Conservation (phyloP, 768 basidiomycete species). For the Gyrodon lividus region DNA sequence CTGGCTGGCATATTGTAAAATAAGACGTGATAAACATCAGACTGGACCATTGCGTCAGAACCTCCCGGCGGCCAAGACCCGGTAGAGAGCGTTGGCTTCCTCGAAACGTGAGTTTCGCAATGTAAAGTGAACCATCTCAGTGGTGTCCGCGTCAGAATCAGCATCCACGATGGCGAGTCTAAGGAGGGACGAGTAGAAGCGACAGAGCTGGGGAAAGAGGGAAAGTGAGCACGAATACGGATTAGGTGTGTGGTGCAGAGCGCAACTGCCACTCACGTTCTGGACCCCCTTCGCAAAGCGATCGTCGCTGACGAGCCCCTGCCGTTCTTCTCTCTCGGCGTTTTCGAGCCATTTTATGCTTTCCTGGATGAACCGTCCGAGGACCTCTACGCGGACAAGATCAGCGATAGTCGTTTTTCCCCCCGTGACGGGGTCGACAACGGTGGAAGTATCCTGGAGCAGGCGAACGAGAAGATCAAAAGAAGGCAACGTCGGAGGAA, state of each 20-base stretch:
- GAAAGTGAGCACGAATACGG: conserved; percentile 4
- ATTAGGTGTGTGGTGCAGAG: background rate
- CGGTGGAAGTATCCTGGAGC: conserved; percentile 56
- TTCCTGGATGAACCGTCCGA: conserved; percentile 72
- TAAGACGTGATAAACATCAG: conserved; percentile 1
- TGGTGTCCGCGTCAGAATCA: conserved; percentile 61
- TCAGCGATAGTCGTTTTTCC: conserved; percentile 62
- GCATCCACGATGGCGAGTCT: conserved; percentile 65
- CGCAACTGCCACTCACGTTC: conserved; percentile 48
- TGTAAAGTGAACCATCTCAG: conserved; percentile 78
- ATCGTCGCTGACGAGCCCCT: conserved; percentile 70
- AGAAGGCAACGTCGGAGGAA: conserved; percentile 71
- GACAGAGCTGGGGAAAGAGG: conserved; percentile 53
- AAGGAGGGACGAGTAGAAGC: conserved; percentile 72
- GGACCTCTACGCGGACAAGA: conserved; percentile 59
- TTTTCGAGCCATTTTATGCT: conserved; percentile 68
- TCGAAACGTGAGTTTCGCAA: conserved; percentile 71
- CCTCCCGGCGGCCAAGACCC: conserved; percentile 50
- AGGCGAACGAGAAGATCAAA: conserved; percentile 74
- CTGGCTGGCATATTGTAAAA: conserved; percentile 2
- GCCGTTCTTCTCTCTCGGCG: conserved; percentile 66
- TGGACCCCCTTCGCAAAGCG: conserved; percentile 69
- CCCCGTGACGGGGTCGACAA: conserved; percentile 39
- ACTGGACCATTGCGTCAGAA: conserved; percentile 17
- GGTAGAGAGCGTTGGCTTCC: conserved; percentile 74